Conservation (phyloP, 2,329 filamentous ascomycete genomes). For the Herpomyces periplanetae region DNA sequence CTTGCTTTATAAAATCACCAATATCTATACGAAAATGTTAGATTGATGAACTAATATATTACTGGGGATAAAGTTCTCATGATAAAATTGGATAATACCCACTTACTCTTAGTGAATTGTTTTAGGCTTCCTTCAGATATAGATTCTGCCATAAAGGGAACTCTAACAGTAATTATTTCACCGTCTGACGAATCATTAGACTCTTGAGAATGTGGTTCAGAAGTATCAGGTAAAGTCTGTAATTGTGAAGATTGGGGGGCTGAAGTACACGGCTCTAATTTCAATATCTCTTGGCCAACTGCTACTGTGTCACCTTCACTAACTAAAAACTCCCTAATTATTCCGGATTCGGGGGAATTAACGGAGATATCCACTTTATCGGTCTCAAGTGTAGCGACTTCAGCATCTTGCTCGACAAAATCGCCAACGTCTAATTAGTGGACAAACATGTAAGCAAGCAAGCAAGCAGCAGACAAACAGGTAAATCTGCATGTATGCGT, state of each 20-base stretch:
- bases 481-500: not conserved
- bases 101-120: constrained; percentile 45
- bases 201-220: too few species aligned
- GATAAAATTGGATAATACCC: constrained; percentile 1
- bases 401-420: constrained; percentile 73
- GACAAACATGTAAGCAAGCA: constrained; percentile 2
- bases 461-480: not conserved
- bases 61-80: not conserved
- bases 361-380: constrained; percentile 95
- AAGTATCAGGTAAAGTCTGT: too few species aligned
- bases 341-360: constrained; percentile 62
- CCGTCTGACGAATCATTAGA: too few species aligned
- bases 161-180: too few species aligned
- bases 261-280: constrained; percentile 35
- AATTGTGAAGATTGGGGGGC: constrained; percentile 12
- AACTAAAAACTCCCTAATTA: constrained; percentile 61
- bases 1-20: constrained; percentile 68
- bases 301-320: constrained; percentile 80
- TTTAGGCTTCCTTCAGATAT: constrained; percentile 91
- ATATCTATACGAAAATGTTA: constrained; percentile 14
- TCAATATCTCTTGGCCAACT: constrained; percentile 65
- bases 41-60: not conserved
- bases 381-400: constrained; percentile 93
- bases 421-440: constrained; percentile 33
- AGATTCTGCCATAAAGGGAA: constrained; percentile 91